Conservation (phyloP, 116 monocot genomes). For the Papilionanthe hybrid region DNA sequence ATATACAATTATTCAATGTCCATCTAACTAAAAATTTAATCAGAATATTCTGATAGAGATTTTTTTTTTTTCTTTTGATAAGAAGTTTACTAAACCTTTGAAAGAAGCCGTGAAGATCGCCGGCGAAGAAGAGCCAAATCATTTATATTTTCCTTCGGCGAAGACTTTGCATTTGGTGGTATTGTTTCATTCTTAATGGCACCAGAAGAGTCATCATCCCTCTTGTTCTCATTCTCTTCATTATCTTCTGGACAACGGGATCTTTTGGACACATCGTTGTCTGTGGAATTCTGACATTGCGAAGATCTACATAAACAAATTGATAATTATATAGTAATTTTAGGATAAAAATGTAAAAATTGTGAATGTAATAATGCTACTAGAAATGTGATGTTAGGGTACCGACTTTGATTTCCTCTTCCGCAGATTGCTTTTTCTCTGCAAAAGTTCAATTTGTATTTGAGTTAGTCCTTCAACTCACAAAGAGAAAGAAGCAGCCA, state of each 20-base stretch:
- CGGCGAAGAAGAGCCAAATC: neutral
- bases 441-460: slow-evolving; percentile 2
- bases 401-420: neutral
- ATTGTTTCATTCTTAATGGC: neutral
- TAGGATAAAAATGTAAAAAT: neutral
- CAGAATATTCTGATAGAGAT: no score
- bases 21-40: no score
- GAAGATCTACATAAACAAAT: neutral
- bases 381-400: neutral
- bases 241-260: neutral
- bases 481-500: no score
- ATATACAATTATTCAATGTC: no score
- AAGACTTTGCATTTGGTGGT: neutral
- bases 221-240: neutral
- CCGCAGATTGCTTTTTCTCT: slow-evolving; percentile 3
- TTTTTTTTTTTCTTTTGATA: no score
- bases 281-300: neutral
- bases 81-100: neutral
- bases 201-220: neutral
- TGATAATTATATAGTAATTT: neutral
- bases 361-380: neutral
- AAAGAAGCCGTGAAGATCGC: slow-evolving; percentile 1
- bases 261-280: neutral
- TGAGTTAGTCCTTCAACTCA: neutral
- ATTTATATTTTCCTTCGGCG: neutral